phyloP scores from a whole-genome alignment of 192 early-diverging fungal species.

The Mortierella claussenii region DNA sequence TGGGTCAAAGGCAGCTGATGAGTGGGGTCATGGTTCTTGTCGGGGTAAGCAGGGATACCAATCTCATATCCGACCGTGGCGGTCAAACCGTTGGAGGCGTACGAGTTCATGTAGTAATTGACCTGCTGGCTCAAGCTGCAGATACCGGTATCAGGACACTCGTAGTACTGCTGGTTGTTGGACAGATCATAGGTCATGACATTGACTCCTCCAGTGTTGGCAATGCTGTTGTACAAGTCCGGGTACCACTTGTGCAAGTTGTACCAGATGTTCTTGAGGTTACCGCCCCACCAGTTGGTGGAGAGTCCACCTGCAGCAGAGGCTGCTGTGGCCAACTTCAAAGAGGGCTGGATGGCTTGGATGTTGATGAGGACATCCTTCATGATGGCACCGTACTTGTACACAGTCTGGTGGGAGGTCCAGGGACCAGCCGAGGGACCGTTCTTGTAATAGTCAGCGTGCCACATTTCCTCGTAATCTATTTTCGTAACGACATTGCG shows the following conservation, averaged over 20 bases:
- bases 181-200: constrained; percentile 52
- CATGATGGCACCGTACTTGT: constrained; percentile 51
- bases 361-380: constrained; percentile 45
- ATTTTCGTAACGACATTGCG: no score
- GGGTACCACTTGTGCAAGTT: constrained; percentile 46
- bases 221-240: constrained; percentile 30
- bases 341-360: constrained; percentile 21
- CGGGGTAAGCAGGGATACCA: constrained; percentile 51
- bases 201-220: constrained; percentile 44
- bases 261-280: constrained; percentile 56
- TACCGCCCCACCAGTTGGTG: constrained; percentile 53
- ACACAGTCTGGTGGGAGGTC: constrained; percentile 50
- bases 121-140: constrained; percentile 45
- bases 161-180: constrained; percentile 36
- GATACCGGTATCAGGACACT: constrained; percentile 33
- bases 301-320: constrained; percentile 52
- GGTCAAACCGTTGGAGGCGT: constrained; percentile 26
- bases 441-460: constrained; percentile 46
- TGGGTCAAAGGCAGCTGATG: constrained; percentile 49
- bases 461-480: constrained; percentile 56
- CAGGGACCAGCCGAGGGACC: constrained; percentile 34
- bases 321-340: constrained; percentile 36
- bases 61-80: constrained; percentile 48
- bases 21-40: constrained; percentile 28
- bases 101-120: constrained; percentile 49